Evolutionary conservation across 352 stramenopile genomes (phyloP).

Genomic region (Phytopythium montanum): DNA sequence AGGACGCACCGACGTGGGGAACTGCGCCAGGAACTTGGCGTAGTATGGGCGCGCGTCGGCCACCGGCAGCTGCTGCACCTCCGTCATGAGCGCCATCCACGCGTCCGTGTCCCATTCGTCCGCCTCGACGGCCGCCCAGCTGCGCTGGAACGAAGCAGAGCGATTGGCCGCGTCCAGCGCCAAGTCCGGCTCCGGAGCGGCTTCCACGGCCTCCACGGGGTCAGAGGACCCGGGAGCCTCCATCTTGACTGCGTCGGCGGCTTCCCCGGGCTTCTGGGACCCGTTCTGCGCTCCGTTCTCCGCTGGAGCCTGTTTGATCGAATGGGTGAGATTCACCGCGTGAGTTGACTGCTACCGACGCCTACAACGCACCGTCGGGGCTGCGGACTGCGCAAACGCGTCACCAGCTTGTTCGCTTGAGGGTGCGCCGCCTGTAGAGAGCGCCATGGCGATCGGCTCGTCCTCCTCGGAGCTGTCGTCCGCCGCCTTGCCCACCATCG

Average conservation of each 20-base stretch:
- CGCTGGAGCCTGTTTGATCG: no score
- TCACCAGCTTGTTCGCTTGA: neutral
- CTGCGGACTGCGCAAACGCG: neutral
- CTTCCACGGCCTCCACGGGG: neutral
- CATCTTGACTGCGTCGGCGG: neutral
- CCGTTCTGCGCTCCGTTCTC: neutral
- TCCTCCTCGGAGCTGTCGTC: conserved; percentile 86
- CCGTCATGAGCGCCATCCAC: conserved; percentile 77
- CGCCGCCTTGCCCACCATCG: conserved; percentile 15
- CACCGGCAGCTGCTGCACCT: conserved; percentile 64
- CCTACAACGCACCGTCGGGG: neutral
- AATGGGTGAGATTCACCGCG: no score
- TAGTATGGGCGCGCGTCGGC: conserved; percentile 72
- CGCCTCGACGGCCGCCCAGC: conserved; percentile 42
- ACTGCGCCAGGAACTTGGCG: conserved; percentile 66
- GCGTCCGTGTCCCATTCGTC: conserved; percentile 72
- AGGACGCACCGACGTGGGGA: conserved; percentile 52
- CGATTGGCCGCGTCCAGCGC: conserved; percentile 16
- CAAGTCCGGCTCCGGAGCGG: neutral
- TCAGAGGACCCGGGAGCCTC: no score
- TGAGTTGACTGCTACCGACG: no score
- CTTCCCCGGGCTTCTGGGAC: no score
- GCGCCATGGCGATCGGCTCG: conserved; percentile 56
- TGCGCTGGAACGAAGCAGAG: conserved; percentile 64
- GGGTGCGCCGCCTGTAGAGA: neutral